Percentiles rank a stretch among this genome's conserved stretches.
Evolutionary conservation across 2,329 filamentous ascomycete genomes (phyloP).

Genomic region (Cryphonectria radicalis): DNA sequence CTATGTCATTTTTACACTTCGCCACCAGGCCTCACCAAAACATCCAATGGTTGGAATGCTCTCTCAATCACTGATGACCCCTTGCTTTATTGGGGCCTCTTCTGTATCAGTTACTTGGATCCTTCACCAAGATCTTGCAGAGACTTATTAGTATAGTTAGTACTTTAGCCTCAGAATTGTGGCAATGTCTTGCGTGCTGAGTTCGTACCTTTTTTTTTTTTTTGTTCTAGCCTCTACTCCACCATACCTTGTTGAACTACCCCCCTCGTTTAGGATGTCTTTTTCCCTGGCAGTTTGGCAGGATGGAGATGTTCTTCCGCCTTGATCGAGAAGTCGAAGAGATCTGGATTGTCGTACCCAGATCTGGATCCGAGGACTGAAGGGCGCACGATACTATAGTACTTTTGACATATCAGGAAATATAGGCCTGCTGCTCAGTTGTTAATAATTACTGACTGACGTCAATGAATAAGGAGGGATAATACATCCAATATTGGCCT

Average conservation of each 20-base stretch:
- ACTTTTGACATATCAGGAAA: not conserved
- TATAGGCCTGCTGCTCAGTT: not conserved
- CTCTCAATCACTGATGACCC: too few species aligned
- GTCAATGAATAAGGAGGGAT: conserved; percentile 14
- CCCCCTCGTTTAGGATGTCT: not conserved
- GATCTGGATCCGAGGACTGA: not conserved
- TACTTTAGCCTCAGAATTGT: not conserved
- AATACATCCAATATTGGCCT: conserved; percentile 19
- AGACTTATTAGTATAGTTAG: not conserved
- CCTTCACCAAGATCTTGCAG: not conserved
- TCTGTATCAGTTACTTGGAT: not conserved
- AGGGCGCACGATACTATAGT: not conserved
- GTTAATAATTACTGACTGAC: conserved; percentile 2
- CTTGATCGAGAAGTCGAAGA: not conserved
- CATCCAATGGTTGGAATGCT: too few species aligned
- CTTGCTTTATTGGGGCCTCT: too few species aligned
- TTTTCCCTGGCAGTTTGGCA: not conserved
- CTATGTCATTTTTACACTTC: too few species aligned
- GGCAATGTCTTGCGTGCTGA: not conserved
- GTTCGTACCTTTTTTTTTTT: not conserved
- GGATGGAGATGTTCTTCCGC: not conserved
- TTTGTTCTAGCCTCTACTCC: not conserved
- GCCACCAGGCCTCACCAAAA: too few species aligned
- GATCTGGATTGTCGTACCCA: conserved; percentile 1
- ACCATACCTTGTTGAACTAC: not conserved